Evolutionary conservation across 2,329 filamentous ascomycete genomes (phyloP).

Genomic region (Botryotinia calthae): DNA sequence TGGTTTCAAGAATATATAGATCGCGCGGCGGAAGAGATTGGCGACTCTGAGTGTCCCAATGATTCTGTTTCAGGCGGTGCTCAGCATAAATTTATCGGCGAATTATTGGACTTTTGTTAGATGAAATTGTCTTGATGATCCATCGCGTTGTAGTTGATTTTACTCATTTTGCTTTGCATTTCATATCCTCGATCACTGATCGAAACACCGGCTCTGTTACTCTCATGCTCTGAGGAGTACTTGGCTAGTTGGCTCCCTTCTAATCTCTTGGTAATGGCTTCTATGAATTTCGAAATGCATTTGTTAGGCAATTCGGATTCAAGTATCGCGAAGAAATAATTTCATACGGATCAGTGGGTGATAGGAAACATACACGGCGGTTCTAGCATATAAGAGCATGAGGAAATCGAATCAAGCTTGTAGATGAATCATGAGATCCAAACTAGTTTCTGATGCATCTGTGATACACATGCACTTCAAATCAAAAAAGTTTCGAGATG

Average conservation of each 20-base stretch:
- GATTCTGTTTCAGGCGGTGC: accelerated
- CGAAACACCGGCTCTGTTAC: not conserved
- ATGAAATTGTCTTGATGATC: not conserved
- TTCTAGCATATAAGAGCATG: not conserved
- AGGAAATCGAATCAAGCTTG: accelerated
- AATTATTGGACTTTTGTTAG: accelerated
- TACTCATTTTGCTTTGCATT: not conserved
- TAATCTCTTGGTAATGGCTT: accelerated
- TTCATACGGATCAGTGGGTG: accelerated
- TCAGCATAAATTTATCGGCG: accelerated
- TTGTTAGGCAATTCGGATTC: accelerated
- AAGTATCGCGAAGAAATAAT: not conserved
- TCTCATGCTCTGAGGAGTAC: not conserved
- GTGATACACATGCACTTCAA: not conserved
- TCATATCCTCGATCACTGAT: accelerated
- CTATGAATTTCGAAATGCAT: not conserved
- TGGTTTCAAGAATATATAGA: not conserved
- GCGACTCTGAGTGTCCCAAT: not conserved
- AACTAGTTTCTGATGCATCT: not conserved
- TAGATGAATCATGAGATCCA: not conserved
- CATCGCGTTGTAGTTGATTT: not conserved
- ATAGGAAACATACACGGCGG: not conserved
- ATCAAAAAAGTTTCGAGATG: not conserved
- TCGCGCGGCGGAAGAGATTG: not conserved
- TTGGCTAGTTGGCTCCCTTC: not conserved